Evolutionary conservation across 805 yeast species (phyloP), one percentile per base, ranked within the genome.

Genomic region (Komagataella pseudopastoris): DNA sequence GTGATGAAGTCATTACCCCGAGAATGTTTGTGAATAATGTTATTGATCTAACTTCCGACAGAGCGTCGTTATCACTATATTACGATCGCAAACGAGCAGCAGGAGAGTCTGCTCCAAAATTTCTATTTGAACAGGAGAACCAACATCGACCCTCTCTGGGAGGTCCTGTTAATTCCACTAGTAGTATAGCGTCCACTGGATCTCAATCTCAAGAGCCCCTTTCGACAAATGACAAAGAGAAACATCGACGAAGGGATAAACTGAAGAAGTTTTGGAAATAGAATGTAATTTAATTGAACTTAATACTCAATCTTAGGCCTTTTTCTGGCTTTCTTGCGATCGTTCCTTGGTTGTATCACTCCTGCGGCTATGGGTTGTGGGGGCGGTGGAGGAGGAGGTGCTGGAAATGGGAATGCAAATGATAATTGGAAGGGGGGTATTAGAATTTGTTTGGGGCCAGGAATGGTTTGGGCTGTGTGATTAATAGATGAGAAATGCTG

Each of bases 1-100:
- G 90, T 12, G 95, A 86, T 62, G 80, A 83, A 51, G 65, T 88
- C 1, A 67, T 87, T 54, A 78, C 80, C 7, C 85, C 88, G 4
- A 49, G 58, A 1, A 56, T 65, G 6, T 71, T 70, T 48, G 55
- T 74, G 56, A 62, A 67, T 48, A 65, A 72, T 50, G 61, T 74
- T 3, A 67, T 67, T 50, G 63, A 64, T 50, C 56, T 75, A 20
- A 60, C 66, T 1, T 59, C 58, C 16, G 64, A 65, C 4, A 65
- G 80, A 51, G 63, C 59, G 6, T 68, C 68, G n/a, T 63, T 81
- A 53, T 67, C 71, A 23, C 65, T 80, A 49, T 61, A 60, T 23
- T 63, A 69, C 48, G 77, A 73, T 57, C 51, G 53, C 49, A 58
- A 56, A 30, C 10, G 39, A 8, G 39, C 39, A 30, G 39, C 39